Evolutionary conservation across 345 rosid genomes (phyloP), one percentile per base, ranked within the genome.

Genomic region (Rhodamnia argentea): DNA sequence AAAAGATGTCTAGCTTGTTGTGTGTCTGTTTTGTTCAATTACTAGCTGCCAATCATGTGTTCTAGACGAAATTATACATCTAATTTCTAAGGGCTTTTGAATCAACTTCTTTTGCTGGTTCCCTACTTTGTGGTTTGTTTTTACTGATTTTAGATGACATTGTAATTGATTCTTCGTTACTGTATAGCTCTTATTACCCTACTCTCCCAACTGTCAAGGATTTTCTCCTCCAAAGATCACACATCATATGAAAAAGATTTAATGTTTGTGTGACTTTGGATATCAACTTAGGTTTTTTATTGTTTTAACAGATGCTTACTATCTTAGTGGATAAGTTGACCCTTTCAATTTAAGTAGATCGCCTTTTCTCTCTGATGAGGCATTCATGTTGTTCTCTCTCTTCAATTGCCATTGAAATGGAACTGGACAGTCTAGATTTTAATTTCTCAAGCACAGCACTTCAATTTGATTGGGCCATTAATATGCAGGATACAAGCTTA

Each of bases 401-500:
- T 70, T 37, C 47, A 37, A 70, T 70, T 70, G 81, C 26, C 47
- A 20, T 37, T 70, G 81, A 70, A 70, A 70, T 37, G 47, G 42
- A 37, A 70, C 81, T 62, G 23, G 75, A 62, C 42, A 15, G 75
- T 62, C 42, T 62, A 7, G 42, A 62, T 62, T 62, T 29, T 62
- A 62, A 32, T 32, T 70, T 70, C 47, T 32, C 78, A 18, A 70
- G 78, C 78, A 70, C 47, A 16, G 18, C 24, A 70, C 44, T 32
- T 70, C 78, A 70, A 70, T 70, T 70, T 70, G 78, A 70, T 70
- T 83, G 84, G 59, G 23, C 44, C 42, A 29, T 55, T 55, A 20
- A 18, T 52, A 70, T 70, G 81, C 81, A 98, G 99, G 90, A 88
- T 98, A 98, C 93, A 91, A 89, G 86, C 96, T 98, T 82, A 92